Evolutionary conservation across 176 grass and related monocot genomes (phyloP), one percentile per base, ranked within the genome.

Genomic region (Canna indica): DNA sequence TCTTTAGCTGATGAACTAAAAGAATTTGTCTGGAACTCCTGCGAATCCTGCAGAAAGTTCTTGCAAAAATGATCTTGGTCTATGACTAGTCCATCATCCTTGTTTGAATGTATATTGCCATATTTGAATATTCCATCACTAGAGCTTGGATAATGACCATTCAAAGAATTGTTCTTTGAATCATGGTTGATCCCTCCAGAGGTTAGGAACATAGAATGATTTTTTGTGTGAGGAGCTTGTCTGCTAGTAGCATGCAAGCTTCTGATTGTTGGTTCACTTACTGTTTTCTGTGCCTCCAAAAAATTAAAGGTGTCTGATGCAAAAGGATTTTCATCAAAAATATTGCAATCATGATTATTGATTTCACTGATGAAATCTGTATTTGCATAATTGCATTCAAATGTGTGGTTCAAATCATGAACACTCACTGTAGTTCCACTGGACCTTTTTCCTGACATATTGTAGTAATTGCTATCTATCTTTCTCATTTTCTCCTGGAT

Each of bases 161-260:
- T 76, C 28, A 75, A 47, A 68, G 67, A 60, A 32, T 72, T 75
- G 33, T 82, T 75, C 78, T 71, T 79, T 45, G 32, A 70, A 39
- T 81, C 77, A 30, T 77, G 75, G 65, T 77, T 79, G 59, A 97
- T 84, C 79, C 87, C 86, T 30, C 74, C 50, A 65, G 84, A 73
- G 6, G 79, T 71, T 83, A 89, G 88, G 70, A 92, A 97, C 45
- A 65, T 74, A 72, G 34, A 78, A 81, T 83, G 73, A 42, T 74
- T 71, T 52, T 77, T 71, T 69, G n/a, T 75, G 6, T 52, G 31
- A 36, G 75, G 72, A 73, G 77, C 75, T 74, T 76, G 58, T 67
- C 36, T 70, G 53, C 42, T 83, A 30, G 59, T 33, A 14, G 69
- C 33, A 66, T 78, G 68, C 45, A 72, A 39, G 35, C 45, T 79